Evolutionary conservation across 371 early-diverging fungal genomes (phyloP).

Genomic region (Dichotomocladium elegans): DNA sequence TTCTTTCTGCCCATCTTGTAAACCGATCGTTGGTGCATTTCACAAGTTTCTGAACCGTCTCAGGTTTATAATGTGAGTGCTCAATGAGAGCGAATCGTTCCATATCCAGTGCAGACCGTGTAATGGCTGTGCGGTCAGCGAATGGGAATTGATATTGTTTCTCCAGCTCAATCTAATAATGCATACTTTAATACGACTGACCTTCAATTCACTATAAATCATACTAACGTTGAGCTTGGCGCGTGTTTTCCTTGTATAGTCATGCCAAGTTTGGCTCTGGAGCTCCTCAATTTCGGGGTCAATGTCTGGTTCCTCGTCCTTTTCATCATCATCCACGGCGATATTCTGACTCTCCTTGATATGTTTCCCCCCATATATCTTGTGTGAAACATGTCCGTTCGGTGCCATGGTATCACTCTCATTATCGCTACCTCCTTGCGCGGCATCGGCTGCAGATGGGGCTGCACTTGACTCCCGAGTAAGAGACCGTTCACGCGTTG

Average conservation of each 20-base stretch:
- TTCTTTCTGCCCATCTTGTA: constrained; percentile 34
- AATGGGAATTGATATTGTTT: constrained; percentile 53
- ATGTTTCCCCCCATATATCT: constrained; percentile 18
- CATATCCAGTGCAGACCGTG: constrained; percentile 52
- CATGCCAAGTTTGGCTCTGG: constrained; percentile 59
- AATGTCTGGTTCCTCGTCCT: constrained; percentile 40
- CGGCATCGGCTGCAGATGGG: constrained; percentile 5
- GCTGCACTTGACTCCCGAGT: constrained; percentile 21
- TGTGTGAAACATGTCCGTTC: constrained; percentile 11
- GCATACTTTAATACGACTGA: neutral
- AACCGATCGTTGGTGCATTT: constrained; percentile 29
- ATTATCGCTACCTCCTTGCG: constrained; percentile 8
- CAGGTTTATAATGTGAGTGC: constrained; percentile 40
- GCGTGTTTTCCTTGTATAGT: constrained; percentile 56
- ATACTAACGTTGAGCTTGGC: constrained; percentile 43
- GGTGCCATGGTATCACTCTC: constrained; percentile 18
- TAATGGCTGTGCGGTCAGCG: constrained; percentile 46
- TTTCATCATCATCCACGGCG: constrained; percentile 38
- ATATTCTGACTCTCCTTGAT: constrained; percentile 2
- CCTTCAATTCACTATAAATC: neutral
- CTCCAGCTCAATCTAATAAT: constrained; percentile 33
- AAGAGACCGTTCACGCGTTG: constrained; percentile 18
- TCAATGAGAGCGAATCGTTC: constrained; percentile 51
- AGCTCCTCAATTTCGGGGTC: constrained; percentile 47
- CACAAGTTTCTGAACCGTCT: constrained; percentile 24